Conservation (phyloP, 139 green algal genomes). For the Microglena sp. region DNA sequence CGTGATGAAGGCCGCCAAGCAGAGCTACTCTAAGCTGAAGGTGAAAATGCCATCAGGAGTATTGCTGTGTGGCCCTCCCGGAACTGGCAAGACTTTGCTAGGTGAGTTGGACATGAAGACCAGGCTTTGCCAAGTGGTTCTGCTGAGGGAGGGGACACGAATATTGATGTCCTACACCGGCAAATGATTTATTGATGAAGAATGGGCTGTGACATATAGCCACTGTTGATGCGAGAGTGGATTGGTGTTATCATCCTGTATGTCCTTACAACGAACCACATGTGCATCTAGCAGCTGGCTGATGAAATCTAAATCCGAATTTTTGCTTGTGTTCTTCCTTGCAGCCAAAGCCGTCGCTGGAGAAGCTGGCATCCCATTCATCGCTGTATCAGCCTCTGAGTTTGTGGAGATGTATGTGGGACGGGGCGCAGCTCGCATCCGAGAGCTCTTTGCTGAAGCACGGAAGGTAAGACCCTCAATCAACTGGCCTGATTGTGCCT, state of each 20-base stretch:
- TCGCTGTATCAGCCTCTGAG: slow-evolving; percentile 83
- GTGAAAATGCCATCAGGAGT: slow-evolving; percentile 63
- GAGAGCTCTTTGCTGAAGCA: slow-evolving; percentile 88
- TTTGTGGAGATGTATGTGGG: slow-evolving; percentile 99
- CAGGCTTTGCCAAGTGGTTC: neutral
- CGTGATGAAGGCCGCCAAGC: slow-evolving; percentile 31
- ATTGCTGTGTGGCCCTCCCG: slow-evolving; percentile 68
- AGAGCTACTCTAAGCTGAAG: slow-evolving; percentile 3
- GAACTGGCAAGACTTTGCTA: slow-evolving; percentile 76
- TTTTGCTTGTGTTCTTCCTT: no score
- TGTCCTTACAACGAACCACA: no score
- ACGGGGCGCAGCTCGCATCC: slow-evolving; percentile 77
- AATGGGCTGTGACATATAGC: no score
- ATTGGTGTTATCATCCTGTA: no score
- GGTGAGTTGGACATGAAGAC: slow-evolving; percentile 16
- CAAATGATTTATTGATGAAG: no score
- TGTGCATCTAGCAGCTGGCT: no score
- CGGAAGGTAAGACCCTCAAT: slow-evolving; percentile 58
- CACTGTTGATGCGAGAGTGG: no score
- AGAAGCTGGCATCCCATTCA: slow-evolving; percentile 86
- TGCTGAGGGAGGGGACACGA: neutral
- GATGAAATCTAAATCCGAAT: no score
- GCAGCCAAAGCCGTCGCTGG: slow-evolving; percentile 81
- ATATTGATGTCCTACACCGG: no score
- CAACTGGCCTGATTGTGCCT: no score